A percentile compares a stretch with the other conserved stretches of the same genome.
Conservation (phyloP, 2,329 filamentous ascomycete genomes). For the Coniochaeta sp. region DNA sequence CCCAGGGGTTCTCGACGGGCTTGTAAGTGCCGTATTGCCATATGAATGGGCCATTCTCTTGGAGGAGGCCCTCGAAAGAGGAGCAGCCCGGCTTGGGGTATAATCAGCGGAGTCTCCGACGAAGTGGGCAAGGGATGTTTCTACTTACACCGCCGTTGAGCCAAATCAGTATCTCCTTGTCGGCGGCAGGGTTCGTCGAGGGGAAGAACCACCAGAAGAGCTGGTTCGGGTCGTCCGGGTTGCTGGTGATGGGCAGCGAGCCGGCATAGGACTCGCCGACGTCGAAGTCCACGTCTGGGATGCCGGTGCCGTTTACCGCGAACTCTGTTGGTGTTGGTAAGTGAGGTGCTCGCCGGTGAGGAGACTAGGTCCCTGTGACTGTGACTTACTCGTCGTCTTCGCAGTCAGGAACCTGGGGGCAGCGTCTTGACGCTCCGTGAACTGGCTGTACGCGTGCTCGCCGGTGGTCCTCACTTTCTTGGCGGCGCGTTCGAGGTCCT, state of each 20-base stretch:
- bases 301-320: constrained; percentile 53
- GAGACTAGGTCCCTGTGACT: neutral
- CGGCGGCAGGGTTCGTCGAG: constrained; percentile 37
- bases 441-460: neutral
- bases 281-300: constrained; percentile 66
- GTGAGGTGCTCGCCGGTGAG: neutral
- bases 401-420: constrained; percentile 9
- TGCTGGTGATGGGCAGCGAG: constrained; percentile 46
- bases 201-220: constrained; percentile 65
- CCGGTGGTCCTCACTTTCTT: neutral
- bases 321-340: constrained; percentile 37
- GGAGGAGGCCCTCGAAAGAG: constrained; percentile 61
- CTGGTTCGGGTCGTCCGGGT: constrained; percentile 34
- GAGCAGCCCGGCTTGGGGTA: constrained; percentile 53
- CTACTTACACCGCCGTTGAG: constrained; percentile 43
- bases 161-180: constrained; percentile 57
- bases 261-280: constrained; percentile 61
- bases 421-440: neutral
- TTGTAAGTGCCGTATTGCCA: constrained; percentile 64
- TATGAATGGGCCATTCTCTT: constrained; percentile 69
- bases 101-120: too few species aligned
- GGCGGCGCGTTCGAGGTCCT: neutral
- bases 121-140: too few species aligned
- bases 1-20: constrained; percentile 60
- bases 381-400: constrained; percentile 10